Evolutionary conservation across 1,284 basidiomycete species (phyloP), one percentile per base, ranked within the genome.

Genomic region (Irpex sp.): DNA sequence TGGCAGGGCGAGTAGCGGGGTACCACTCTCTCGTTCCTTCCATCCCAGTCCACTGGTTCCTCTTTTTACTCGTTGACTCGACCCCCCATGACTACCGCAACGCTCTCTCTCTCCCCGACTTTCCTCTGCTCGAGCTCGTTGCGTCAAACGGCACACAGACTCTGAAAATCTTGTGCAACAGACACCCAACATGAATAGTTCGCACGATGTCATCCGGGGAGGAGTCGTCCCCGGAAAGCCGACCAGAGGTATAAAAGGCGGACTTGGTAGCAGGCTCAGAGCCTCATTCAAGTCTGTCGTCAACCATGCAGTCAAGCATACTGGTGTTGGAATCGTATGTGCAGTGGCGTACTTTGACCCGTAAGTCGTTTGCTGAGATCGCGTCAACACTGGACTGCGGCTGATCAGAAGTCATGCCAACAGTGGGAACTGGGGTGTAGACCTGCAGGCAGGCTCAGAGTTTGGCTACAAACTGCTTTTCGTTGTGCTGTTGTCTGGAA

Each of bases 381-480:
- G 19, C 46, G 4, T 46, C 1, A 13, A 31, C 36, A 17, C 19
- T 6, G 13, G n/a, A 33, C 31, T 46, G 17, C 33, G 26, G 57
- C 36, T 36, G 54, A 51, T 50, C 51, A 17, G 7, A 11, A 13
- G 13, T 9, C 57, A 46, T 39, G 51, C 59, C 39, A 61, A 50
- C 64, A 88, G 87, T 11, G 88, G 88, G 37, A 90, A 90, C 70
- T 92, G 90, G 89, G 85, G 85, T 7, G 89, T 90, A 13, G 89
- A 91, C 72, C 76, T 92, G 17, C 83, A 88, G 71, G 89, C 89
- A 5, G 92, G 91, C 8, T 87, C 89, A 7, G 73, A 85, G 65
- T 93, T 83, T 72, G 94, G 94, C 0, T 97, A 95, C 79, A 86
- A 88, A 67, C 83, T 97, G 36, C 83, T 97, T 46, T 95, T 96